A percentile compares a stretch with the other conserved stretches of the same genome.
Conservation (phyloP, 2,329 filamentous ascomycete genomes). For the Mariannaea sp. region DNA sequence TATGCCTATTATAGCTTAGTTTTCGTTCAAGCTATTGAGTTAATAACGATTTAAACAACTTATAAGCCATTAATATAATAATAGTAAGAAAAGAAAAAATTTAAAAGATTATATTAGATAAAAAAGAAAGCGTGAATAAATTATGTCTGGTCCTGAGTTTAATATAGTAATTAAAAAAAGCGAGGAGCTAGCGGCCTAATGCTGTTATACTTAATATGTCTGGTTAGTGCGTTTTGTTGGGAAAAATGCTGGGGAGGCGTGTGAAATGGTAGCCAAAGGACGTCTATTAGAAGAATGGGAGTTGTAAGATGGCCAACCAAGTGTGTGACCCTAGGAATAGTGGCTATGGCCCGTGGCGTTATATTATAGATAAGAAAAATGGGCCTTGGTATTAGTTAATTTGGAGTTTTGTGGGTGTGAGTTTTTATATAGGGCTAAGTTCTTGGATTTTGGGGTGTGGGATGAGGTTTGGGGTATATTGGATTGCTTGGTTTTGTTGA, state of each 20-base stretch:
- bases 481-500: conserved; percentile 73
- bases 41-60: too few relatives aligned
- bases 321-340: background rate
- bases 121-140: too few relatives aligned
- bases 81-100: background rate
- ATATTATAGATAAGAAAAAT: conserved; percentile 5
- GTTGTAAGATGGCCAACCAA: conserved; percentile 21
- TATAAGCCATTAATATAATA: background rate
- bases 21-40: too few relatives aligned
- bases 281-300: background rate
- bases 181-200: conserved; percentile 1
- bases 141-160: too few relatives aligned
- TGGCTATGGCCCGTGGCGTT: background rate
- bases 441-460: background rate
- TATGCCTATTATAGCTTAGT: too few relatives aligned
- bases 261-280: conserved; percentile 9
- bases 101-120: too few relatives aligned
- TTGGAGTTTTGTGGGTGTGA: conserved; percentile 1
- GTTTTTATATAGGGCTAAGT: conserved; percentile 2
- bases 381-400: conserved; percentile 5
- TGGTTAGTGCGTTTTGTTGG: conserved; percentile 34
- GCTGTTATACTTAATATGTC: conserved; percentile 24
- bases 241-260: conserved; percentile 30
- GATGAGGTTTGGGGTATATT: conserved; percentile 1
- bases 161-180: conserved; percentile 4